These are phyloP conservation scores for Trichoderma sp. DNA, from an alignment of 2,329 filamentous ascomycete genomes.

Conservation along the genomic window DNA sequence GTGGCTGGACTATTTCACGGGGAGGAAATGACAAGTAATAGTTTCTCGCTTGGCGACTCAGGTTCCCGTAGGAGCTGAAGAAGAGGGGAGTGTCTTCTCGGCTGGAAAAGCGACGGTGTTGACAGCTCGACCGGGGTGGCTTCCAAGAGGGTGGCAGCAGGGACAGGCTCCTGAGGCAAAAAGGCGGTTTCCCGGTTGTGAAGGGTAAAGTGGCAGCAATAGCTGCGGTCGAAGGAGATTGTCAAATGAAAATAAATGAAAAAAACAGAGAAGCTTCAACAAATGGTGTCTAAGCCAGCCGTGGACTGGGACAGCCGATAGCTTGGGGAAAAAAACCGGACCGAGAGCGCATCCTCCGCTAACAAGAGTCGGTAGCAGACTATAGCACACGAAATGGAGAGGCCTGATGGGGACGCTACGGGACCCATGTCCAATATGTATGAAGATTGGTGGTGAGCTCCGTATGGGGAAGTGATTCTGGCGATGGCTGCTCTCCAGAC, in stretches of 20 bases:
- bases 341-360: constrained; percentile 21
- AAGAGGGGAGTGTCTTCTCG: background rate
- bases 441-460: constrained; percentile 11
- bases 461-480: constrained; percentile 18
- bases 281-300: constrained; percentile 9
- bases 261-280: background rate
- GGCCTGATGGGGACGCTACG: constrained; percentile 16
- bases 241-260: constrained; percentile 9
- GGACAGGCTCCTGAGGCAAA: constrained; percentile 1
- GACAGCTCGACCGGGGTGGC: background rate
- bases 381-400: constrained; percentile 16
- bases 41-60: constrained; percentile 14
- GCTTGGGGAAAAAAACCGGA: constrained; percentile 23
- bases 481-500: constrained; percentile 7
- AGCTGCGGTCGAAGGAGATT: background rate
- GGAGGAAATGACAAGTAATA: background rate
- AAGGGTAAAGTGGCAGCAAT: background rate
- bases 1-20: constrained; percentile 1
- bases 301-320: constrained; percentile 17
- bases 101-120: constrained; percentile 12
- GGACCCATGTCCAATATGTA: constrained; percentile 16
- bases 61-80: constrained; percentile 4
- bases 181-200: background rate
- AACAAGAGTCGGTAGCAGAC: constrained; percentile 5
- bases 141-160: background rate